Evolutionary conservation across 352 stramenopile genomes (phyloP).

Genomic region (Phytophthora kernoviae): DNA sequence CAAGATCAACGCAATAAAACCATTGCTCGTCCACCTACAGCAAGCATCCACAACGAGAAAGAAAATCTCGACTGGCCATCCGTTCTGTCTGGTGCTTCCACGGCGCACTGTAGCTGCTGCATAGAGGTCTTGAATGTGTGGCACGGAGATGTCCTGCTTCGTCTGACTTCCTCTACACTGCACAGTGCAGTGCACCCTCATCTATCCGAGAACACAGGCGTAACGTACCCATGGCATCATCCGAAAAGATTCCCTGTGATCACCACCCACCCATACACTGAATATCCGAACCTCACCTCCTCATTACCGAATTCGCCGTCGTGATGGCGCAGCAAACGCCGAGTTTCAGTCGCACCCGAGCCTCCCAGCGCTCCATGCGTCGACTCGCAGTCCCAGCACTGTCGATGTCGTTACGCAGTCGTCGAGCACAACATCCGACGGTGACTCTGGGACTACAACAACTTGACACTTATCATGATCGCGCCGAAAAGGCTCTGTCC

Average conservation of each 20-base stretch:
- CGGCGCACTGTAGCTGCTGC: background rate
- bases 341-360: conserved; percentile 19
- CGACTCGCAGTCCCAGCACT: conserved; percentile 22
- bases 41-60: background rate
- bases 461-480: conserved; percentile 46
- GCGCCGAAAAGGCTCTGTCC: conserved; percentile 34
- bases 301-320: conserved; percentile 30
- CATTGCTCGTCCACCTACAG: conserved; percentile 3
- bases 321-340: conserved; percentile 8
- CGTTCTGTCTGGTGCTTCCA: conserved; percentile 10
- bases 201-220: background rate
- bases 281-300: background rate
- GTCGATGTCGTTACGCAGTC: conserved; percentile 33
- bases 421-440: conserved; percentile 22
- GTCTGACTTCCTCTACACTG: conserved; percentile 13
- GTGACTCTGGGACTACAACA: conserved; percentile 25
- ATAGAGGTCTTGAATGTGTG: conserved; percentile 4
- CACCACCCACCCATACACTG: background rate
- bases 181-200: background rate
- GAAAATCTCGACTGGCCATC: conserved; percentile 11
- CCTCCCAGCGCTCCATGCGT: conserved; percentile 11
- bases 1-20: background rate
- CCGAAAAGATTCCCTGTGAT: background rate
- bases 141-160: conserved; percentile 2
- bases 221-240: background rate